Evolutionary conservation across 1,284 basidiomycete species (phyloP).

Genomic region (Pseudozyma hubeiensis): DNA sequence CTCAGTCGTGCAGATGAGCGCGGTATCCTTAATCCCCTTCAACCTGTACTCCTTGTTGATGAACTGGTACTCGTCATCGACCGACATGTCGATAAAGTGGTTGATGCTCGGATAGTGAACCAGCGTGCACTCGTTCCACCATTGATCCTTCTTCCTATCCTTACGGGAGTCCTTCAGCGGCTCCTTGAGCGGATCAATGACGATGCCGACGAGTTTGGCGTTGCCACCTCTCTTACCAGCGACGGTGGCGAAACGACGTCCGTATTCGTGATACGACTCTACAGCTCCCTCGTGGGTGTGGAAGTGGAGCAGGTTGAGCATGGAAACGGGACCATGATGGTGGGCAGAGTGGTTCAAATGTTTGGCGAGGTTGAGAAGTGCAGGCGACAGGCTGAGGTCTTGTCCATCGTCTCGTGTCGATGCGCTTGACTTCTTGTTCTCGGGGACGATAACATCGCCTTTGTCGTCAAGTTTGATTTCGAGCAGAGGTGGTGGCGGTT

Average conservation of each 20-base stretch:
- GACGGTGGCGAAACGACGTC: conserved; percentile 38
- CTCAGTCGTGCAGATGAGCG: conserved; percentile 48
- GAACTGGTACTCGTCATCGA: conserved; percentile 47
- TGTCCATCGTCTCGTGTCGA: conserved; percentile 26
- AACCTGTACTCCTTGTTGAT: conserved; percentile 48
- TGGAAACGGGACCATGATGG: conserved; percentile 36
- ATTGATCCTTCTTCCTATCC: conserved; percentile 15
- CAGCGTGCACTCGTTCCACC: conserved; percentile 53
- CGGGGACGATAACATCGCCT: conserved; percentile 22
- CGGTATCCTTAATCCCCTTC: conserved; percentile 44
- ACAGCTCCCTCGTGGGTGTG: conserved; percentile 19
- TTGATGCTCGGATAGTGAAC: conserved; percentile 54
- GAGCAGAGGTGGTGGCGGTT: conserved; percentile 15
- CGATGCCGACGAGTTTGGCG: conserved; percentile 51
- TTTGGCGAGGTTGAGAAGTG: conserved; percentile 34
- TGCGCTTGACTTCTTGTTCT: background rate
- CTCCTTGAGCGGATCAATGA: conserved; percentile 29
- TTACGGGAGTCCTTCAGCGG: conserved; percentile 20
- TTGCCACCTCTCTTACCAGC: conserved; percentile 44
- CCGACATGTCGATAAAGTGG: conserved; percentile 54
- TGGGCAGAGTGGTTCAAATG: conserved; percentile 20
- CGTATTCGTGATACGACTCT: conserved; percentile 48
- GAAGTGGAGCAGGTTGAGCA: conserved; percentile 56
- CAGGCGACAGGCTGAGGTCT: conserved; percentile 41
- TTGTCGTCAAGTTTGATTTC: conserved; percentile 25